phyloP scores from a whole-genome alignment of 352 stramenopile species.

The Pythium apleroticum region DNA sequence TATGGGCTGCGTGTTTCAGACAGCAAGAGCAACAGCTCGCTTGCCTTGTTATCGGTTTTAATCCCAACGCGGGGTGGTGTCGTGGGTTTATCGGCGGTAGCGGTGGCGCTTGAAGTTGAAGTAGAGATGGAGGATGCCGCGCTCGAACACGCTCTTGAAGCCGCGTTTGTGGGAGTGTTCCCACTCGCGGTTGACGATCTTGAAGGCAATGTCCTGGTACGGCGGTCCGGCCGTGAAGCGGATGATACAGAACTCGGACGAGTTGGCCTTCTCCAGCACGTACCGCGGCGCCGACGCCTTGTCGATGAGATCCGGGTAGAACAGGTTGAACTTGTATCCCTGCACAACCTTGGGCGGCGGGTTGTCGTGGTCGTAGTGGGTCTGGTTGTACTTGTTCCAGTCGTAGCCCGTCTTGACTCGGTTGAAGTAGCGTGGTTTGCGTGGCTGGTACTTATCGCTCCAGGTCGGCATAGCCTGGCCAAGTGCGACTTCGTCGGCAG shows the following conservation, averaged over 20 bases:
- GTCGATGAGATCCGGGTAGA: conserved; percentile 99
- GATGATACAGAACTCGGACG: conserved; percentile 97
- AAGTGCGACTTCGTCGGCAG: conserved; percentile 90
- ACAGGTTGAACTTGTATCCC: conserved; percentile 99
- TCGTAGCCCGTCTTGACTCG: conserved; percentile 99
- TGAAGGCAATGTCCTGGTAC: conserved; percentile 99
- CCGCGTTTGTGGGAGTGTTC: conserved; percentile 96
- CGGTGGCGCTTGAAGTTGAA: conserved; percentile 99
- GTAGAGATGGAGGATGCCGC: conserved; percentile 97
- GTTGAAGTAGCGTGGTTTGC: conserved; percentile 99
- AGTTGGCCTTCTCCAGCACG: conserved; percentile 92
- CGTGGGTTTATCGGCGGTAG: conserved; percentile 90
- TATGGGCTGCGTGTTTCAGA: no score
- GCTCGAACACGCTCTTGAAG: conserved; percentile 98
- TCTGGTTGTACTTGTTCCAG: conserved; percentile 99
- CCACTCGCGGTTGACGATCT: conserved; percentile 99
- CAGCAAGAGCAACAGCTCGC: no score
- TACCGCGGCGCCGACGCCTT: conserved; percentile 95
- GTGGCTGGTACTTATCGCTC: conserved; percentile 97
- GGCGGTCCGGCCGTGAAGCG: conserved; percentile 97
- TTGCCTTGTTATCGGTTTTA: not conserved
- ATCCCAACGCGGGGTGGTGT: not conserved
- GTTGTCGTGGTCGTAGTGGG: conserved; percentile 99
- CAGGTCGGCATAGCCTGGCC: conserved; percentile 69
- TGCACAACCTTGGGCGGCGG: conserved; percentile 99